Percentiles rank a stretch among this genome's conserved stretches.
Evolutionary conservation across 116 monocot species (phyloP).

Genomic region (Posidonia oceanica): DNA sequence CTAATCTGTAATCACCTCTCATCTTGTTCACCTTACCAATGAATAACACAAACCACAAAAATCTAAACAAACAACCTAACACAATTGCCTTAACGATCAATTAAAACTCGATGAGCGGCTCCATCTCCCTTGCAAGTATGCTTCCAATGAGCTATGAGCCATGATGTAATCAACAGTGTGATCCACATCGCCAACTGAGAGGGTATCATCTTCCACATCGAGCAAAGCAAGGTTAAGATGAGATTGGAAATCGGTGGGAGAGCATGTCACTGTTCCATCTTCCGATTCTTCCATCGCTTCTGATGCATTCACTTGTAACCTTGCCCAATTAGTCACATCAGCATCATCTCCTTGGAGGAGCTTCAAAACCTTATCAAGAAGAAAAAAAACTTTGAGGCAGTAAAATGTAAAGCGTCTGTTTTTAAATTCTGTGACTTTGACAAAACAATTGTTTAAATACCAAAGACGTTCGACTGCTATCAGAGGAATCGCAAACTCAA

Average conservation of each 20-base stretch:
- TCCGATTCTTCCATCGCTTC: constrained; percentile 19
- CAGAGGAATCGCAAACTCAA: neutral
- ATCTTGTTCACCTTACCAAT: neutral
- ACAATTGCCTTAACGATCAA: constrained; percentile 4
- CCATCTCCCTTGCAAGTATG: constrained; percentile 33
- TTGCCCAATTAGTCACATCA: constrained; percentile 36
- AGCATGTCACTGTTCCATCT: constrained; percentile 2
- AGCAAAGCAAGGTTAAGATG: constrained; percentile 53
- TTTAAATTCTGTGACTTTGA: neutral
- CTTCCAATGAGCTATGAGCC: constrained; percentile 20
- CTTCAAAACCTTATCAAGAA: constrained; percentile 40
- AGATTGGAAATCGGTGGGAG: constrained; percentile 25
- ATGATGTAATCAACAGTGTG: constrained; percentile 17
- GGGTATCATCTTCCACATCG: constrained; percentile 36
- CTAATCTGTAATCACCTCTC: neutral
- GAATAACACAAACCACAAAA: neutral
- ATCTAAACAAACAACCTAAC: neutral
- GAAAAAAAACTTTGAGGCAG: neutral
- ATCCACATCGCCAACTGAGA: constrained; percentile 27
- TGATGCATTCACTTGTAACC: constrained; percentile 17
- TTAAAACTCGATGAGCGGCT: constrained; percentile 33
- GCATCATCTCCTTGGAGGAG: constrained; percentile 57
- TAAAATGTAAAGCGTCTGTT: neutral
- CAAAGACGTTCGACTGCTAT: neutral
- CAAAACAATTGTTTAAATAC: neutral